phyloP scores from a whole-genome alignment of 176 grass and related monocot species.

The Zea luxurians region DNA sequence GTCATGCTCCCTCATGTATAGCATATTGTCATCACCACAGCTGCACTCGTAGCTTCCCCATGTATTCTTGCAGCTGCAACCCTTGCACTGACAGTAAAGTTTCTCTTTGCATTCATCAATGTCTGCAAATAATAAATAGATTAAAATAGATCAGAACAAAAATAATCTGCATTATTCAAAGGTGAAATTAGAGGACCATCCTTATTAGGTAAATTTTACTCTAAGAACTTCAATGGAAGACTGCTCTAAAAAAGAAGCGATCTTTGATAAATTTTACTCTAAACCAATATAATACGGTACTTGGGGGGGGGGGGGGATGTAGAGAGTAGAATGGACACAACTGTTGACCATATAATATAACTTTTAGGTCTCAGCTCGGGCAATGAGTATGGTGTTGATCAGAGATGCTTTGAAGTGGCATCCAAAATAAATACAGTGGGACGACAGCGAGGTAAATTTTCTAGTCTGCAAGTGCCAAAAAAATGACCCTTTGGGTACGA shows the following conservation, averaged over 20 bases:
- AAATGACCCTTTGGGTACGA: neutral
- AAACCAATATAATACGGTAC: neutral
- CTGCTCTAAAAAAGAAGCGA: neutral
- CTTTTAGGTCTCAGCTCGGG: neutral
- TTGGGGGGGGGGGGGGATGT: neutral
- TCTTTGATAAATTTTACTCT: slow-evolving; percentile 9
- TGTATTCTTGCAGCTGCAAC: slow-evolving; percentile 82
- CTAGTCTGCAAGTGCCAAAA: neutral
- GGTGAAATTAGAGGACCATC: slow-evolving; percentile 7
- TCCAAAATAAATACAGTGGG: neutral
- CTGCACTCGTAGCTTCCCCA: slow-evolving; percentile 94
- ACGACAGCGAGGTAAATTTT: neutral
- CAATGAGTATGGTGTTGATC: neutral
- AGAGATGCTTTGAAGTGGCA: neutral
- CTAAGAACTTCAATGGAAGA: neutral
- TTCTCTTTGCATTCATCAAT: slow-evolving; percentile 82
- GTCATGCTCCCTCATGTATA: slow-evolving; percentile 92
- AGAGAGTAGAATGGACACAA: neutral
- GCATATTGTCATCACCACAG: slow-evolving; percentile 58
- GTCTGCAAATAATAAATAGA: slow-evolving; percentile 55
- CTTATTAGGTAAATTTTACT: neutral
- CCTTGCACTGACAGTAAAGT: slow-evolving; percentile 68
- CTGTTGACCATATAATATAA: neutral
- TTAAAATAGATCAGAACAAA: slow-evolving; percentile 16
- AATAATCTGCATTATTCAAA: neutral